Evolutionary conservation across 768 basidiomycete genomes (phyloP).

Genomic region (Lentinula edodes): DNA sequence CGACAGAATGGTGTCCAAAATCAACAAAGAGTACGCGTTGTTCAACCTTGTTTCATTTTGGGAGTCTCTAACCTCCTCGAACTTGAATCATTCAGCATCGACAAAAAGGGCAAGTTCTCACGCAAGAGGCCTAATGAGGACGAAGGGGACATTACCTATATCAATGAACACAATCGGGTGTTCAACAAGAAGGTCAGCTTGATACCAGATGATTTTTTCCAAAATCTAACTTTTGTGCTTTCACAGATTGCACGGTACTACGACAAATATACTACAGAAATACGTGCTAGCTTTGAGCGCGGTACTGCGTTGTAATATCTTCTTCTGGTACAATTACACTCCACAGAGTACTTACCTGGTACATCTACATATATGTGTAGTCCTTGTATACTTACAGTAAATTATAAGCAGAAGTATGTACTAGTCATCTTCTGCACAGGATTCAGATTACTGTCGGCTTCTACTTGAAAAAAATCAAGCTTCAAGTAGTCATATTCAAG

Average conservation of each 20-base stretch:
- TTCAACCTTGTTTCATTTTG: neutral
- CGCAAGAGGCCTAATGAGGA: constrained; percentile 86
- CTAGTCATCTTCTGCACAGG: too few species aligned
- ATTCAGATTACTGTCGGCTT: too few species aligned
- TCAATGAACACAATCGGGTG: constrained; percentile 96
- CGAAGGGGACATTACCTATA: constrained; percentile 96
- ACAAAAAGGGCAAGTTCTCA: constrained; percentile 87
- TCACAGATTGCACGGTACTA: constrained; percentile 29
- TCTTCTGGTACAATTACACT: too few species aligned
- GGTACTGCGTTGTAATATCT: constrained; percentile 66
- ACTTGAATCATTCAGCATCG: constrained; percentile 47
- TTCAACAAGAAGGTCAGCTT: constrained; percentile 89
- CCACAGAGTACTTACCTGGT: too few species aligned
- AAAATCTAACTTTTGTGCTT: neutral
- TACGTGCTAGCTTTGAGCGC: constrained; percentile 95
- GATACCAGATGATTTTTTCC: neutral
- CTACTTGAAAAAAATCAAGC: too few species aligned
- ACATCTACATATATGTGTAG: too few species aligned
- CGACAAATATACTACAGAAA: constrained; percentile 96
- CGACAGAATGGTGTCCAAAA: constrained; percentile 84
- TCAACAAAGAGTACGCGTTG: constrained; percentile 82
- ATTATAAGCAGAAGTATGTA: too few species aligned
- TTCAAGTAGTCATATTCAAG: too few species aligned
- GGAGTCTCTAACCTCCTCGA: neutral
- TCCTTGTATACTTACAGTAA: too few species aligned